These are phyloP conservation scores for Hapsidospora chrysogenum DNA, from an alignment of 495 filamentous ascomycete species.

Conservation along the genomic window DNA sequence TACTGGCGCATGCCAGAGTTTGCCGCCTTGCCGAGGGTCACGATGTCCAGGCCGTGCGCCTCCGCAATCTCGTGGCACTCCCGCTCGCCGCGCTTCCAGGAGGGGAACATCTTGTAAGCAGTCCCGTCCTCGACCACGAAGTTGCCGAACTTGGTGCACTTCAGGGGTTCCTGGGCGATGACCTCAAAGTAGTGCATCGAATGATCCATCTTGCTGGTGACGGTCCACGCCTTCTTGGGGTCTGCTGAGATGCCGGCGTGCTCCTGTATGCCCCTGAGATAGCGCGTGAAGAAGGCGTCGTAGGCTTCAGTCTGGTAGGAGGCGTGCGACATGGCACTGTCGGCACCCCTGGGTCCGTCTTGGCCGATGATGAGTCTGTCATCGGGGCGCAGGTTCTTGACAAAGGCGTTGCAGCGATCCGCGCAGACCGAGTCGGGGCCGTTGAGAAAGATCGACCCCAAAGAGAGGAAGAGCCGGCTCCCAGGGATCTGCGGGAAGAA, in stretches of 20 bases:
- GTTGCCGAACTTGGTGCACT: background rate
- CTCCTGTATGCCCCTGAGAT: background rate
- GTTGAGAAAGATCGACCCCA: background rate
- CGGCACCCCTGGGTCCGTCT: background rate
- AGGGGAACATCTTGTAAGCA: background rate
- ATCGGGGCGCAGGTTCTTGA: background rate
- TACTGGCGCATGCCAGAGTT: background rate
- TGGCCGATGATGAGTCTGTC: background rate
- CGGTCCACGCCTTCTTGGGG: background rate
- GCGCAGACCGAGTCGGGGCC: background rate
- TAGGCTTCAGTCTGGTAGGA: background rate
- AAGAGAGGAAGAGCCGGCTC: background rate
- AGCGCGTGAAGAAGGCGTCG: background rate
- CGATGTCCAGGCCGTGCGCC: background rate
- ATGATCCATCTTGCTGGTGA: background rate
- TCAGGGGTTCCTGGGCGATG: background rate
- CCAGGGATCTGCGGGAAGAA: background rate
- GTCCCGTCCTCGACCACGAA: background rate
- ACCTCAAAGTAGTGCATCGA: background rate
- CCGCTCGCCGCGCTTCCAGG: background rate
- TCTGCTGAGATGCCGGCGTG: background rate
- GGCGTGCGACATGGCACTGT: too few relatives aligned
- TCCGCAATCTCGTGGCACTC: background rate
- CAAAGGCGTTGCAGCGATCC: background rate
- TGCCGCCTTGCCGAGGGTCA: background rate